Evolutionary conservation across 805 yeast species (phyloP).

Genomic region (Barnettozyma californica): DNA sequence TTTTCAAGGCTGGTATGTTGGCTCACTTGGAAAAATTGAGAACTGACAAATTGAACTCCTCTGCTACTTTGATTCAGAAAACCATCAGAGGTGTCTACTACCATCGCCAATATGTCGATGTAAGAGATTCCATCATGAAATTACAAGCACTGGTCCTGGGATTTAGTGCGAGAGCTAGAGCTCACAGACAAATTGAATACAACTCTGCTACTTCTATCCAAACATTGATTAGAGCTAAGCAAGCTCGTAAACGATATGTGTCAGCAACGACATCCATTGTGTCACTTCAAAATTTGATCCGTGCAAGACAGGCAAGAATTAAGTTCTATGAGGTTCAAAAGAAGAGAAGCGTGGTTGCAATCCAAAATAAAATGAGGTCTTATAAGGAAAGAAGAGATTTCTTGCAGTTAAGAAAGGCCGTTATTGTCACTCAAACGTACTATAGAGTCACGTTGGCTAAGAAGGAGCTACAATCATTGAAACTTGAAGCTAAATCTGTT

Average conservation of each 20-base stretch:
- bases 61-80: slow-evolving; percentile 85
- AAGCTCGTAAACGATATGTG: slow-evolving; percentile 37
- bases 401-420: slow-evolving; percentile 42
- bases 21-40: slow-evolving; percentile 86
- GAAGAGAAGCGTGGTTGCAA: slow-evolving; percentile 56
- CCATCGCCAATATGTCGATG: slow-evolving; percentile 55
- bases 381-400: slow-evolving; percentile 52
- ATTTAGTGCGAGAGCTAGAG: slow-evolving; percentile 46
- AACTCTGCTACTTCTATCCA: slow-evolving; percentile 70
- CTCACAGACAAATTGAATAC: slow-evolving; percentile 49
- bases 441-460: slow-evolving; percentile 73
- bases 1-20: slow-evolving; percentile 94
- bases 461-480: slow-evolving; percentile 55
- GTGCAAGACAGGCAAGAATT: slow-evolving; percentile 49
- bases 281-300: slow-evolving; percentile 45
- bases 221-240: slow-evolving; percentile 52
- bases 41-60: slow-evolving; percentile 65
- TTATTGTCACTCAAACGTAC: slow-evolving; percentile 70
- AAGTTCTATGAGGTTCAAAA: slow-evolving; percentile 44
- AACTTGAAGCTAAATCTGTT: slow-evolving; percentile 88
- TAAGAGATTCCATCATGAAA: slow-evolving; percentile 45
- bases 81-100: slow-evolving; percentile 60
- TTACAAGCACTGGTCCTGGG: slow-evolving; percentile 68
- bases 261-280: slow-evolving; percentile 28
- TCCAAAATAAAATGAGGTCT: slow-evolving; percentile 76